Percentiles rank a stretch among this genome's conserved stretches.
phyloP scores from a whole-genome alignment of 2,329 filamentous ascomycete species.

The Fusarium drepaniforme region DNA sequence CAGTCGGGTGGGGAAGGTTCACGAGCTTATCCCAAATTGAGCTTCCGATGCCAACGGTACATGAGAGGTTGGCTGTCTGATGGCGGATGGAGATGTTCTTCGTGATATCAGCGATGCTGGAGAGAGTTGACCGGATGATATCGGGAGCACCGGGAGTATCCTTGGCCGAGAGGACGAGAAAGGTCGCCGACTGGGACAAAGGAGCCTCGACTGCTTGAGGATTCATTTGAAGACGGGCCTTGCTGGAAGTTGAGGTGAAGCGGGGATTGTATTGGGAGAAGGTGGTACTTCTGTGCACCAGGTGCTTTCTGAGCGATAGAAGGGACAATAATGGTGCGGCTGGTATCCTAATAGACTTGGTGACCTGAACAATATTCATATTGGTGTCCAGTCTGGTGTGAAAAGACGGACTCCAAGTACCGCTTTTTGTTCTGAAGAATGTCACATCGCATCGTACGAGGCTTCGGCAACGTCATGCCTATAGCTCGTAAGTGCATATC shows the following conservation, averaged over 20 bases:
- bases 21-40: conserved; percentile 62
- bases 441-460: background rate
- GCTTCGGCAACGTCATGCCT: background rate
- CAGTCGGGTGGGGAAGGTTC: conserved; percentile 57
- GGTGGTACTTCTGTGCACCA: background rate
- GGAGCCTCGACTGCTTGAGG: conserved; percentile 62
- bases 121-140: conserved; percentile 57
- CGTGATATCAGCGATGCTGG: conserved; percentile 57
- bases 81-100: conserved; percentile 68
- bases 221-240: conserved; percentile 22
- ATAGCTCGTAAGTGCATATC: conserved; percentile 17
- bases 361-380: conserved; percentile 2
- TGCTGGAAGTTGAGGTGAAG: background rate
- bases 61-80: conserved; percentile 57
- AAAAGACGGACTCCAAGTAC: background rate
- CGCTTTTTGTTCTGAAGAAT: background rate
- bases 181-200: conserved; percentile 65
- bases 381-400: background rate
- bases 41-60: conserved; percentile 67
- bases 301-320: background rate
- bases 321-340: background rate
- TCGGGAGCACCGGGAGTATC: conserved; percentile 49
- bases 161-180: conserved; percentile 61
- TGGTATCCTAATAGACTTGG: background rate
- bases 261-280: background rate